Evolutionary conservation across 805 yeast species (phyloP).

Genomic region (Starmerella gropengiesseri): DNA sequence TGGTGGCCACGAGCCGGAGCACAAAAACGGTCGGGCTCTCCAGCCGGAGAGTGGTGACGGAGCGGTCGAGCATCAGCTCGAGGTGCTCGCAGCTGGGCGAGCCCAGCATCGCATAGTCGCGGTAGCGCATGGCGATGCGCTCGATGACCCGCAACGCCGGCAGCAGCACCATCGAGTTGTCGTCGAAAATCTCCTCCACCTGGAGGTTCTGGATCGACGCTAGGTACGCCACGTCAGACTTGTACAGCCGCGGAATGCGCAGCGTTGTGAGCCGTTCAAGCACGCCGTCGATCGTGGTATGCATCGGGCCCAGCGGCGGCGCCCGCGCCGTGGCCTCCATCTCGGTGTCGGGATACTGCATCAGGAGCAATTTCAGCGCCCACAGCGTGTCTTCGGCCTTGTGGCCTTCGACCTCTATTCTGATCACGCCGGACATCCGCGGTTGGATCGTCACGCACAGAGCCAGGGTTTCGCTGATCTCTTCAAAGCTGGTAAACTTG

Average conservation of each 20-base stretch:
- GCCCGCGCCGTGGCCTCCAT: constrained; percentile 13
- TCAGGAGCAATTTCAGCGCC: constrained; percentile 10
- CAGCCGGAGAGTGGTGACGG: constrained; percentile 2
- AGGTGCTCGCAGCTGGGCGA: constrained; percentile 13
- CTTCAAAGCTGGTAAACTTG: constrained; percentile 16
- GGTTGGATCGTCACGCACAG: constrained; percentile 13
- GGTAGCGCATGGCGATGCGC: constrained; percentile 5
- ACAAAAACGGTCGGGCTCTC: constrained; percentile 12
- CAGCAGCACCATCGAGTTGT: constrained; percentile 1
- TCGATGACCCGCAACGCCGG: constrained; percentile 1
- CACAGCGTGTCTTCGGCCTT: constrained; percentile 16
- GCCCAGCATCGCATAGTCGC: constrained; percentile 12
- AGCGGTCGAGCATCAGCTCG: constrained; percentile 12
- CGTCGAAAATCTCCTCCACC: constrained; percentile 9
- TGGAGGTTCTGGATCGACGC: constrained; percentile 4
- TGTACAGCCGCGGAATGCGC: constrained; percentile 9
- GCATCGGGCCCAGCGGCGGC: constrained; percentile 1
- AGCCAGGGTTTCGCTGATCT: constrained; percentile 16
- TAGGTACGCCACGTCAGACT: constrained; percentile 7
- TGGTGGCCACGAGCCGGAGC: constrained; percentile 16
- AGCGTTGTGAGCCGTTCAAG: constrained; percentile 8
- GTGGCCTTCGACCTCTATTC: constrained; percentile 12
- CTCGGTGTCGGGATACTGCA: background rate
- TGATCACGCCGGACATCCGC: constrained; percentile 11
- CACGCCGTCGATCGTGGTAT: background rate